Evolutionary conservation across 208 protist species (phyloP).

Genomic region (Wallacemonas sp.): DNA sequence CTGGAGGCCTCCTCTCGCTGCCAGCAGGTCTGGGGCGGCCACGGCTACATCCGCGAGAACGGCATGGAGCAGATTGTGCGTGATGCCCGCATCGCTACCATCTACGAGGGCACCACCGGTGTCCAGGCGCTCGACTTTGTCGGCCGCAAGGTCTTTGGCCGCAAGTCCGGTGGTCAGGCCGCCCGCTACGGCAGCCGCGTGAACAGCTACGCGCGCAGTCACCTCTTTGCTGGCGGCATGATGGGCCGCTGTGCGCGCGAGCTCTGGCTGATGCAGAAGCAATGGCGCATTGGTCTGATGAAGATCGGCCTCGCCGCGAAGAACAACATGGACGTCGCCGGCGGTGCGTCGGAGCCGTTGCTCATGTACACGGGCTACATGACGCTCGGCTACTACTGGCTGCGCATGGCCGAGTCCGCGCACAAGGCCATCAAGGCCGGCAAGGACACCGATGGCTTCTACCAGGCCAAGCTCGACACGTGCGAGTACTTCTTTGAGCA

Average conservation of each 20-base stretch:
- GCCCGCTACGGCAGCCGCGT: conserved; percentile 42
- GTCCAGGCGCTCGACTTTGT: conserved; percentile 90
- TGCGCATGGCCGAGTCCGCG: conserved; percentile 79
- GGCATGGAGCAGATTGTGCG: conserved; percentile 83
- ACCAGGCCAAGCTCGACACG: conserved; percentile 82
- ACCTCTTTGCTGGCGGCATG: conserved; percentile 42
- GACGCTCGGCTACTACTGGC: conserved; percentile 83
- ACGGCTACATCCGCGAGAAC: conserved; percentile 85
- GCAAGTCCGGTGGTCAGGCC: conserved; percentile 51
- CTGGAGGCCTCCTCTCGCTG: conserved; percentile 64
- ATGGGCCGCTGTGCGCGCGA: conserved; percentile 39
- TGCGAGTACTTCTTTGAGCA: conserved; percentile 75
- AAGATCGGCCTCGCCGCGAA: conserved; percentile 49
- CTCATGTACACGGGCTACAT: conserved; percentile 87
- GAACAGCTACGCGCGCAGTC: conserved; percentile 30
- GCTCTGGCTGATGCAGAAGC: conserved; percentile 66
- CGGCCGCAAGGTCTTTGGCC: conserved; percentile 74
- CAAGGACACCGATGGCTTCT: conserved; percentile 75
- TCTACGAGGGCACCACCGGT: conserved; percentile 87
- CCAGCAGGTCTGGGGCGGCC: conserved; percentile 75
- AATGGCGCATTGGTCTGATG: conserved; percentile 57
- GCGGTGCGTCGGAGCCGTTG: conserved; percentile 65
- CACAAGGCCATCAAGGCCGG: conserved; percentile 55
- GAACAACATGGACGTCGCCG: conserved; percentile 49
- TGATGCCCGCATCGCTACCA: conserved; percentile 67